Conservation (phyloP, 192 early-diverging fungal genomes). For the Dissophora ornata region DNA sequence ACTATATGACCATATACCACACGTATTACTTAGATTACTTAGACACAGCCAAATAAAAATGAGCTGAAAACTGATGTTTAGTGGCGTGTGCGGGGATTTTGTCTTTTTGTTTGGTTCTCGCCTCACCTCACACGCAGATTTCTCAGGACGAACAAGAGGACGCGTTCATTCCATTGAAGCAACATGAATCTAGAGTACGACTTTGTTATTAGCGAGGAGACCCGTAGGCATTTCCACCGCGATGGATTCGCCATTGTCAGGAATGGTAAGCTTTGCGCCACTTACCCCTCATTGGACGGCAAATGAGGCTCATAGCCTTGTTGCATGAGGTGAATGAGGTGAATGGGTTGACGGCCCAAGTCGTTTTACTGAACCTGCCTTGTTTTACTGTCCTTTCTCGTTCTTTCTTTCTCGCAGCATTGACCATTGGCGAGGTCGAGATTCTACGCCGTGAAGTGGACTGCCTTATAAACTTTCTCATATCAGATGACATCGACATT, state of each 20-base stretch:
- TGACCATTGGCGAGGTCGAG: slow-evolving; percentile 6
- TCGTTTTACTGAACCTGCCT: neutral
- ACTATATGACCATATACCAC: neutral
- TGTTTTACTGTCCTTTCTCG: neutral
- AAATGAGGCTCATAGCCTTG: too few relatives aligned
- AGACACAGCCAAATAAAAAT: too few relatives aligned
- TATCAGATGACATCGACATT: slow-evolving; percentile 35
- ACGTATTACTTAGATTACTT: too few relatives aligned
- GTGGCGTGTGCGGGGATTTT: too few relatives aligned
- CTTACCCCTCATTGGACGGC: too few relatives aligned
- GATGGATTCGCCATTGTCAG: slow-evolving; percentile 35
- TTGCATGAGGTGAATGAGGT: too few relatives aligned
- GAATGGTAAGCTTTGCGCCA: slow-evolving; percentile 24
- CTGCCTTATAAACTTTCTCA: slow-evolving; percentile 37
- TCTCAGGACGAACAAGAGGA: neutral
- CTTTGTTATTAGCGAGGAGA: neutral
- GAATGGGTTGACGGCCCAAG: neutral
- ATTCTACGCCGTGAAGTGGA: slow-evolving; percentile 37
- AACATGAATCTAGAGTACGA: slow-evolving; percentile 3
- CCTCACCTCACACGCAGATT: neutral
- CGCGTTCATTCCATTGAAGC: neutral
- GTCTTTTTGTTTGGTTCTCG: neutral
- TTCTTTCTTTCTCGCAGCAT: neutral
- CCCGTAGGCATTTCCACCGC: slow-evolving; percentile 27
- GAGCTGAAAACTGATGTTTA: too few relatives aligned